Conservation (phyloP, 257 asterid species). For the Forsythia suspensa region DNA sequence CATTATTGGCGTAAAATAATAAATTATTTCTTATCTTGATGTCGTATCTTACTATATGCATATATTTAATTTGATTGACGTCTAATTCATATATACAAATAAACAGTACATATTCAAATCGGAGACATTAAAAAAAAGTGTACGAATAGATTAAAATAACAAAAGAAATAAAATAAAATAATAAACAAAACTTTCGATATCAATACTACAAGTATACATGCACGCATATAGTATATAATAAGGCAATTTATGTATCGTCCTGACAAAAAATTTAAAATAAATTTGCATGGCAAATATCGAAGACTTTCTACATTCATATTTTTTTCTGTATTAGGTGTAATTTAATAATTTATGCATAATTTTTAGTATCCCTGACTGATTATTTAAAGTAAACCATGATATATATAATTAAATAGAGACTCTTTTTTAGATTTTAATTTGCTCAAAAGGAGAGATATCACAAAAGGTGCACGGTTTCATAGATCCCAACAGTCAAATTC, state of each 20-base stretch:
- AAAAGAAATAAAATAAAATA: not conserved
- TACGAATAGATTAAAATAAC: not conserved
- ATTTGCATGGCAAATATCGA: not conserved
- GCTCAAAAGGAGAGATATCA: slow-evolving; percentile 19
- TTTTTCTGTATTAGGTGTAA: not conserved
- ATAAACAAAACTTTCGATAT: slow-evolving; percentile 23
- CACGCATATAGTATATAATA: not conserved
- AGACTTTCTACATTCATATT: slow-evolving; percentile 13
- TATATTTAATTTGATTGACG: slow-evolving; percentile 5
- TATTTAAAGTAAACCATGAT: too few relatives aligned
- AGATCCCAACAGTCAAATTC: slow-evolving; percentile 49
- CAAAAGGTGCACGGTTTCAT: slow-evolving; percentile 36
- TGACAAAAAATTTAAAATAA: not conserved
- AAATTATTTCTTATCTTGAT: not conserved
- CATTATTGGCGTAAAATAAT: not conserved
- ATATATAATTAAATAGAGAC: slow-evolving; percentile 15
- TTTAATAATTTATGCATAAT: not conserved
- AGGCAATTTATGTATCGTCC: not conserved
- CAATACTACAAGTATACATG: not conserved
- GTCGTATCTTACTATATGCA: slow-evolving; percentile 9
- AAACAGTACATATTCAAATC: not conserved
- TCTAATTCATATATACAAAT: not conserved
- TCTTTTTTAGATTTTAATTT: slow-evolving; percentile 23
- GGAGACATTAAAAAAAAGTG: not conserved
- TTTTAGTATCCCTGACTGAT: not conserved